Conservation (phyloP, 2,329 filamentous ascomycete species). For the Lasiodiplodia gonubiensis region DNA sequence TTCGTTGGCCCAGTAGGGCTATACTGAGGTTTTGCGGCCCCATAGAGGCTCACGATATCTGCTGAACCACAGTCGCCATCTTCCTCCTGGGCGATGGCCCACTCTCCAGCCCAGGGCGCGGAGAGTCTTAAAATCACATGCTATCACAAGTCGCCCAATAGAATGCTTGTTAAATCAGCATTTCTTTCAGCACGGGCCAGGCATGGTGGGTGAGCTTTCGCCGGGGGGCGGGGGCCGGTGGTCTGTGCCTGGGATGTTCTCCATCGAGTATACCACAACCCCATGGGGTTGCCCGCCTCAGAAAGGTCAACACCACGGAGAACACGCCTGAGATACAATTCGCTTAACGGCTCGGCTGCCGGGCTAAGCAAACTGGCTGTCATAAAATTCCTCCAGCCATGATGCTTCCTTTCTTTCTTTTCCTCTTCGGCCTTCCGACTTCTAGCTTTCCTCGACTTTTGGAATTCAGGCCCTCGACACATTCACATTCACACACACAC, state of each 20-base stretch:
- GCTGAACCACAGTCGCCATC: background rate
- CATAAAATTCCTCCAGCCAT: background rate
- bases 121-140: background rate
- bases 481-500: background rate
- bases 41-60: background rate
- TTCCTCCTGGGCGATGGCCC: too few relatives aligned
- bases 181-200: background rate
- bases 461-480: too few relatives aligned
- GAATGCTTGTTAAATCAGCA: background rate
- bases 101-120: background rate
- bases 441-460: background rate
- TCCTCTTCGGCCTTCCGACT: conserved; percentile 1
- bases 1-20: background rate
- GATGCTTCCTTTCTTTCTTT: background rate
- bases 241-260: conserved; percentile 1
- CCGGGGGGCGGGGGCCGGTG: background rate
- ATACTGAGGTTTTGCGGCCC: background rate
- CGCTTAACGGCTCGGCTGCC: background rate
- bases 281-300: background rate
- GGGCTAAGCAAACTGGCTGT: background rate
- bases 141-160: background rate
- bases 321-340: background rate
- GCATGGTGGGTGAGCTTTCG: background rate
- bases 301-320: background rate
- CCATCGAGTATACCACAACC: background rate